Evolutionary conservation across 345 rosid genomes (phyloP), one percentile per base, ranked within the genome.

Genomic region (Lepidium didymum): DNA sequence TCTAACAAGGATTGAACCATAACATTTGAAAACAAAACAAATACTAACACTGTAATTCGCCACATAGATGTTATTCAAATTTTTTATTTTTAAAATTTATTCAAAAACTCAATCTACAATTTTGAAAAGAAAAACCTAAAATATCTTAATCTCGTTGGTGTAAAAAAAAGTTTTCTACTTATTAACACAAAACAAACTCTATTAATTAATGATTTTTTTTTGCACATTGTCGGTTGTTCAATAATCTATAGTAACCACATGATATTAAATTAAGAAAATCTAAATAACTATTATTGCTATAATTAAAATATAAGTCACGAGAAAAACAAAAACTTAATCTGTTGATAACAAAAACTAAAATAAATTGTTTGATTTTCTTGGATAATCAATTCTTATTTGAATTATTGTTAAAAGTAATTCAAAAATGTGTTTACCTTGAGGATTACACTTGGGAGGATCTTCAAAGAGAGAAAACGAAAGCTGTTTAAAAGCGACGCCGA

Each of bases 401-500:
- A 27, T 27, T 4, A n/a, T 1, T 4, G 31, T 27, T 2, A 27
- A 27, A 27, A 29, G 33, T 19, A 47, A 55, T 56, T 11, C 2
- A 55, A 13, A 23, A 38, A 10, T 6, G 3, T 36, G 6, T 7
- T 25, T 74, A 83, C 90, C 90, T 79, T 79, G 83, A 36, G 90
- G 85, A 42, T 62, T 82, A 65, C 99, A 94, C 42, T 64, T 58
- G 11, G 97, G 99, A 4, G 97, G 99, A 8, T 77, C 83, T 81
- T 94, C 99, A 53, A 94, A 91, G 70, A 94, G 86, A 19, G 99
- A 87, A 3, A 86, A 44, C 2, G 99, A 85, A 9, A 94, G 75
- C 33, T 90, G 95, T 62, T 94, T 94, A 25, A 72, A 83, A 41
- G 97, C 99, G n/a, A 88, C 80, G 2, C 90, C 99, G 51, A 94